A percentile compares a stretch with the other conserved stretches of the same genome.
phyloP scores from a whole-genome alignment of 1,139 yeast genomes.

The Scheffersomyces illinoinensis region DNA sequence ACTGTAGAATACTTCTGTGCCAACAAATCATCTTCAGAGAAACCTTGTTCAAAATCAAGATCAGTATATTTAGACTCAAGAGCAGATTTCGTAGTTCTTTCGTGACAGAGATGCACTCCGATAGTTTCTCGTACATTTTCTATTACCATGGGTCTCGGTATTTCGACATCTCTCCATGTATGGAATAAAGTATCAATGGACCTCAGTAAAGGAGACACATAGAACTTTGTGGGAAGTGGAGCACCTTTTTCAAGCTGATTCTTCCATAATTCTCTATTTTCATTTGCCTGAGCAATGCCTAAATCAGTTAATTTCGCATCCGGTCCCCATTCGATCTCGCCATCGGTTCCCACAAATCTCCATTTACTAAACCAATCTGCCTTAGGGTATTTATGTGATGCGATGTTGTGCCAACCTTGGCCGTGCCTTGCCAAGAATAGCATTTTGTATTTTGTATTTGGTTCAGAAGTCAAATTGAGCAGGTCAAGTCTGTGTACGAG shows the following conservation, averaged over 20 bases:
- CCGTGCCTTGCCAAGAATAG: slow-evolving; percentile 74
- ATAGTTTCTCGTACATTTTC: slow-evolving; percentile 68
- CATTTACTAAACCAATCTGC: slow-evolving; percentile 61
- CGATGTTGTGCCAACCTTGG: slow-evolving; percentile 73
- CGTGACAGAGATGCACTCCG: slow-evolving; percentile 70
- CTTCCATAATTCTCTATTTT: slow-evolving; percentile 46
- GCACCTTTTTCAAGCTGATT: slow-evolving; percentile 47
- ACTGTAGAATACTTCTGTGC: slow-evolving; percentile 24
- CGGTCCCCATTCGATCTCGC: slow-evolving; percentile 63
- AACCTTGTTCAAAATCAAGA: slow-evolving; percentile 38
- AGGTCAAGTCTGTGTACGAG: slow-evolving; percentile 31
- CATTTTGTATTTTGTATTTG: slow-evolving; percentile 50
- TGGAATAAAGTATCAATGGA: slow-evolving; percentile 56
- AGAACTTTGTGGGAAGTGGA: slow-evolving; percentile 56
- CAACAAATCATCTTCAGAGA: slow-evolving; percentile 49
- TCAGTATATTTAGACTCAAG: slow-evolving; percentile 22
- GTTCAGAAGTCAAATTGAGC: slow-evolving; percentile 35
- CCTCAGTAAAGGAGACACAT: slow-evolving; percentile 66
- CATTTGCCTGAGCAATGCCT: slow-evolving; percentile 50
- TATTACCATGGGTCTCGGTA: slow-evolving; percentile 38
- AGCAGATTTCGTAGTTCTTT: slow-evolving; percentile 42
- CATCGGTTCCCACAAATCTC: slow-evolving; percentile 58
- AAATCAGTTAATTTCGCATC: slow-evolving; percentile 63
- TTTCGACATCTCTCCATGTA: slow-evolving; percentile 56
- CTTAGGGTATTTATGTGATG: slow-evolving; percentile 56